Base-by-base conservation (phyloP, 2,329 filamentous ascomycete species). In the Pseudocercospora fuligena region DNA sequence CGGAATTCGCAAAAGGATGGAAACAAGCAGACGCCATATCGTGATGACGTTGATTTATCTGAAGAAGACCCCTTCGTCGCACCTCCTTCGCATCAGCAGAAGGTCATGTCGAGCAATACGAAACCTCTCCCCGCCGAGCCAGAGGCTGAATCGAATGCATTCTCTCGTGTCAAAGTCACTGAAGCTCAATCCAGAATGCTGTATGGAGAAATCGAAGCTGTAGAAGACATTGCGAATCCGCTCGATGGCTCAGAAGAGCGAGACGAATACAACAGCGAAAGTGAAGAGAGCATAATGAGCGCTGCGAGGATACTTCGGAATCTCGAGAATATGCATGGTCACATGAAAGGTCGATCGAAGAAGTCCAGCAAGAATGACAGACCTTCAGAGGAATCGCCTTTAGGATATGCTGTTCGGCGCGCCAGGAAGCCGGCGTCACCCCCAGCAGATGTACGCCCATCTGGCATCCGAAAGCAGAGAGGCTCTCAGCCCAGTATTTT, bases 71-170 rank as follows among this genome's bases (percentile, higher is more conserved):
- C 29, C 14, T 68, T 61, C 27, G 31, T 23, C 16, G 61, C 59
- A 29, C 69, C 62, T 29, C 66, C 63, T 12, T 67, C 65, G 7
- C 63, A 69, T 43, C 68, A 66, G 47, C 40, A 47, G 31, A 53
- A 70, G 25, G 31, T 59, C 14, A 46, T 81, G 11, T 81, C 80
- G 1, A 81, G 80, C 71, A 82, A 82, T 60, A 78, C 72, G 47
- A 84, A 75, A 76, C 80, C 66, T 70, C 73, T 75, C 71, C 82
- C 74, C 77, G 80, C 69, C 73, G 81, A 78, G 21, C 80, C 80
- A 27, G 70, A 73, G 46, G 77, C 76, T 53, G 76, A 77, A 5
- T 82, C 80, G 70, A 85, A 75, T 66, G 77, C 69, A 63, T 79
- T 79, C 69, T 78, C 73, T 73, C 60, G 46, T 9, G 65, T 68